Base-by-base conservation (phyloP, 805 yeast genomes). In the Saturnispora zaruensis region DNA sequence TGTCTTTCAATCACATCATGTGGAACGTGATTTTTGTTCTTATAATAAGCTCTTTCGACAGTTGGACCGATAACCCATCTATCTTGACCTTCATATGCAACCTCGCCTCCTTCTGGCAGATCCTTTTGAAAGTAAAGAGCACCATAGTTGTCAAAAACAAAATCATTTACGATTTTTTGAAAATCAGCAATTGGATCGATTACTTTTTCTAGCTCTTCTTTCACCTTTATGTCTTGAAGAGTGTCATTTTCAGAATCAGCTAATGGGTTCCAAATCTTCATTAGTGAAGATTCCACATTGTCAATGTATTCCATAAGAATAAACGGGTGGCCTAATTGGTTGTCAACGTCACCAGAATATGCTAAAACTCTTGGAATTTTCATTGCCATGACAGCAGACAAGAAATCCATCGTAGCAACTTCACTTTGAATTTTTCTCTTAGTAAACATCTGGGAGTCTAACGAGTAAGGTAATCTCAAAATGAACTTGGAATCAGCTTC, bases 41-140 rank as follows among this genome's bases (percentile, higher is more conserved):
- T 85, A 77, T 89, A 82, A 64, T 81, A 86, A 13, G 79, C 76
- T 56, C 84, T 76, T 66, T 91, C 97, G 28, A 79, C 81, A 23
- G 87, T 77, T n/a, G 96, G 93, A 6, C 99, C 98, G 57, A 91
- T 80, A 62, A 83, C 76, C 95, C 95, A 90, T 69, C 96, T 78
- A 54, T 77, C 67, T 65, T 87, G 96, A 13, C 81, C 86, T 4
- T 76, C 81, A 57, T 84, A 87, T 14, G 71, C 60, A 38, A 66
- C 71, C 14, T 57, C 51, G 52, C 45, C 44, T 5, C 44, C 45
- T 21, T 55, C 58, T 3, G 73, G 70, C 20, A 81, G 82, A 62
- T 89, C 96, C 47, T 80, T 77, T 42, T 77, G 69, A 66, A 88
- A 91, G 65, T 86, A 91, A 23, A 91, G 66, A 4, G 96, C 84